Base-by-base conservation (phyloP, 805 yeast genomes). In the Tetrapisispora namnaoensis region DNA sequence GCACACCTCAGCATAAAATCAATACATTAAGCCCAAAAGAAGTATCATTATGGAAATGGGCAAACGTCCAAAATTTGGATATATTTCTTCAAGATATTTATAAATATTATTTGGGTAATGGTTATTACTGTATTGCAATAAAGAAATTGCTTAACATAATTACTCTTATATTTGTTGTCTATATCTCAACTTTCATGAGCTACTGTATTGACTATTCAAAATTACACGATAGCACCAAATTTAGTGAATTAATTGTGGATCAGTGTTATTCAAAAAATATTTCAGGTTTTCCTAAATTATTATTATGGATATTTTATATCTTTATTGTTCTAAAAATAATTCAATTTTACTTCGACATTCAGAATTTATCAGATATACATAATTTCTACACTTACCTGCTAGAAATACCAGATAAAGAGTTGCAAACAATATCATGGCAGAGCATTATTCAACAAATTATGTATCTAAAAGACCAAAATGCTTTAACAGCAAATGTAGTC, bases 381-480 rank as follows among this genome's bases (percentile, higher is more conserved):
- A 79, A 82, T 55, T 93, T 93, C 61, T 93, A 84, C 68, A 72
- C 73, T 43, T 76, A 86, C 55, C 70, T 91, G 45, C 73, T 91
- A 28, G 78, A 79, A 10, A 80, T 91, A 20, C 68, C 80, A 1
- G 93, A 86, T 57, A 81, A 80, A 50, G 98, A 93, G 58, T 70
- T 93, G 51, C 95, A 88, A 71, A 90, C 98, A 0, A 85, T 93
- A 14, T 81, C 95, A 22, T 93, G 99, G 99, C 85, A 83, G 50
- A 78, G 82, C 24, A 83, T 93, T 1, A 91, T 89, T 14, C 80
- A 80, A 48, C 78, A 86, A 41, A 69, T 93, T 14, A 80, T 87
- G 78, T 68, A 75, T 6, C 68, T 93, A 45, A 79, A 86, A 55
- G 89, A 88, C 58, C 88, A 84, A 55, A 90, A 89, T 66, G 88